These are phyloP conservation scores for Boletellus deceptivus DNA, from an alignment of 1,284 basidiomycete species.

Conservation along the genomic window DNA sequence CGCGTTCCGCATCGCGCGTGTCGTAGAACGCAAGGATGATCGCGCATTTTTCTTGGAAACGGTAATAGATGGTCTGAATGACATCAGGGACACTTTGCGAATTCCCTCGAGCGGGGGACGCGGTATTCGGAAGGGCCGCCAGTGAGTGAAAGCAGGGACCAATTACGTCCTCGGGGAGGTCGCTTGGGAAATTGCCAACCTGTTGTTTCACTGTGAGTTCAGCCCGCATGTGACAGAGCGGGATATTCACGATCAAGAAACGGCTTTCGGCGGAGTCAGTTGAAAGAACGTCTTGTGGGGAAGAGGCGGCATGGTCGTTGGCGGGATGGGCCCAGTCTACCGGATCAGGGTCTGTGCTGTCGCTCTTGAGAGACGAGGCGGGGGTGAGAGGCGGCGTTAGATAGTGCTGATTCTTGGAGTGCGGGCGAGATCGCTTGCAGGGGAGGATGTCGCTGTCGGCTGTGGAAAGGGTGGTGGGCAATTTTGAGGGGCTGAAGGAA, in stretches of 20 bases:
- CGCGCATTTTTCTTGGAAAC: constrained; percentile 46
- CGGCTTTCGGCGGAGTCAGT: constrained; percentile 35
- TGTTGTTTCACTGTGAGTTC: constrained; percentile 21
- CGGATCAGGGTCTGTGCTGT: constrained; percentile 36
- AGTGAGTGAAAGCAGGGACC: constrained; percentile 29
- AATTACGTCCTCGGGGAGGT: constrained; percentile 37
- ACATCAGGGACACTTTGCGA: constrained; percentile 12
- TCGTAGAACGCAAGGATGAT: constrained; percentile 65
- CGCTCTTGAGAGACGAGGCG: constrained; percentile 45
- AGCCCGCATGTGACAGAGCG: neutral
- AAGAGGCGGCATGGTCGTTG: constrained; percentile 9
- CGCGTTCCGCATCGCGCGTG: constrained; percentile 50
- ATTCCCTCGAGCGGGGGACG: constrained; percentile 8
- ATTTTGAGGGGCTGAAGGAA: constrained; percentile 14
- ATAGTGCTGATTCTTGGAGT: constrained; percentile 36
- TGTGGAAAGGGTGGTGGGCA: constrained; percentile 7
- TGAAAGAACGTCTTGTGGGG: constrained; percentile 8
- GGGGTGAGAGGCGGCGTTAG: constrained; percentile 59
- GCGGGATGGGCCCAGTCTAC: constrained; percentile 18
- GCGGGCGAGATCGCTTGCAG: constrained; percentile 25
- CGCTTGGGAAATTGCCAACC: constrained; percentile 35
- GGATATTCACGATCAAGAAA: constrained; percentile 42
- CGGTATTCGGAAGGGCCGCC: constrained; percentile 17
- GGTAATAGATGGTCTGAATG: constrained; percentile 54
- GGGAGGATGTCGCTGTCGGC: constrained; percentile 23